phyloP scores from a whole-genome alignment of 192 early-diverging fungal species.

The Rhizoclosmatium globosum region DNA sequence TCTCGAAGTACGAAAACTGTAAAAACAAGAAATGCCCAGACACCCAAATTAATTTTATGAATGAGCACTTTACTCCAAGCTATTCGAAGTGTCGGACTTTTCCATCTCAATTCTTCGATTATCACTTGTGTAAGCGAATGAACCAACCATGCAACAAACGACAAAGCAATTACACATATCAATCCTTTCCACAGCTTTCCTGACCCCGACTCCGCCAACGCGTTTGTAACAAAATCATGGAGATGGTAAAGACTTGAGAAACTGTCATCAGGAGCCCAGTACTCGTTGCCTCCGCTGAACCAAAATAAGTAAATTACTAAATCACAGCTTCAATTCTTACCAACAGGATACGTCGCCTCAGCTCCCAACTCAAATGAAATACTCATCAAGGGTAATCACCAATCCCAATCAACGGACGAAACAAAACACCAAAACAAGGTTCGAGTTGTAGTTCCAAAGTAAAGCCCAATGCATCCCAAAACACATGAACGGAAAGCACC shows the following conservation, averaged over 20 bases:
- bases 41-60: no score
- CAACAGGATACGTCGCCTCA: conserved; percentile 43
- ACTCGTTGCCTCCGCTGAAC: conserved; percentile 38
- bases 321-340: not conserved
- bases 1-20: no score
- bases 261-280: conserved; percentile 28
- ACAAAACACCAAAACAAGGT: conserved; percentile 21
- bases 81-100: not conserved
- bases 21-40: no score
- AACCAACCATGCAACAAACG: not conserved
- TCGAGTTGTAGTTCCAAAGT: not conserved
- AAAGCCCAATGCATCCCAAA: conserved; percentile 6
- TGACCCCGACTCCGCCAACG: conserved; percentile 10
- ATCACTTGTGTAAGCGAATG: conserved; percentile 5
- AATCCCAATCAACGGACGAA: conserved; percentile 26
- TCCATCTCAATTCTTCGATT: conserved; percentile 33
- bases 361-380: conserved; percentile 41
- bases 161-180: conserved; percentile 3
- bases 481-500: conserved; percentile 20
- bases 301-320: not conserved
- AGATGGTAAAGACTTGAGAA: conserved; percentile 21
- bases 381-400: conserved; percentile 39
- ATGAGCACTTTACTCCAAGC: not conserved
- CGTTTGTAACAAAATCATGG: conserved; percentile 38
- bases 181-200: not conserved